Base-by-base conservation (phyloP, 1,284 basidiomycete species). In the Malassezia globosa region DNA sequence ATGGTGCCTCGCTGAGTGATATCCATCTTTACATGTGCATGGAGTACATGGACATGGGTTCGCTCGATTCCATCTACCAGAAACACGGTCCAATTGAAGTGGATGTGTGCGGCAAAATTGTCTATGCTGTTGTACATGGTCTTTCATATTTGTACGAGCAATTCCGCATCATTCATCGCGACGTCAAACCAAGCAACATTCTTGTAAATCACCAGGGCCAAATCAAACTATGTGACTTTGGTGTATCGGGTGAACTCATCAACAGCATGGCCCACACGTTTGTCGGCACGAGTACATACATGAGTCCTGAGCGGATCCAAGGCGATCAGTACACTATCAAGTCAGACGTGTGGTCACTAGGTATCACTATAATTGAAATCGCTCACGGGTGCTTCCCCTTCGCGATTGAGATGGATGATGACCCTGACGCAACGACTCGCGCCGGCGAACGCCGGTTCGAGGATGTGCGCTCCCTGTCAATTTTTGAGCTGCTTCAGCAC, bases 1-100 rank as follows among this genome's bases (percentile, higher is more conserved):
- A 85, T 69, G 92, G 94, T 55, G 92, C 94, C 23, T 97, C 88
- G 75, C 77, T 95, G 36, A 82, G 83, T 10, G 92, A 97, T 68
- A 89, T 92, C 10, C 94, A 96, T 63, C 92, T 99, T 66, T 95
- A 89, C 73, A 90, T 97, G 59, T 96, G 90, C 73, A 96, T 97
- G 84, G 92, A 99, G 69, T 87, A 77, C 72, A 90, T 90, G 89
- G 87, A 97, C 58, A 74, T 76, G 46, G 75, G 75, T 74, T 79
- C 78, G 2, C 72, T 80, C 25, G 94, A 99, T 70, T 81, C 82
- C 27, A 92, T 97, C 59, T 97, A 94, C 77, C 89, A 88, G 74
- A 82, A 82, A 66, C 84, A 85, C 58, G 94, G 92, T 0, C 79
- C 88, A 2, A 85, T 97, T 59, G 80, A 85, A 53, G 84, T 92